Evolutionary conservation across 805 yeast species (phyloP), one percentile per base, ranked within the genome.

Genomic region (Wickerhamiella allomyrinae): DNA sequence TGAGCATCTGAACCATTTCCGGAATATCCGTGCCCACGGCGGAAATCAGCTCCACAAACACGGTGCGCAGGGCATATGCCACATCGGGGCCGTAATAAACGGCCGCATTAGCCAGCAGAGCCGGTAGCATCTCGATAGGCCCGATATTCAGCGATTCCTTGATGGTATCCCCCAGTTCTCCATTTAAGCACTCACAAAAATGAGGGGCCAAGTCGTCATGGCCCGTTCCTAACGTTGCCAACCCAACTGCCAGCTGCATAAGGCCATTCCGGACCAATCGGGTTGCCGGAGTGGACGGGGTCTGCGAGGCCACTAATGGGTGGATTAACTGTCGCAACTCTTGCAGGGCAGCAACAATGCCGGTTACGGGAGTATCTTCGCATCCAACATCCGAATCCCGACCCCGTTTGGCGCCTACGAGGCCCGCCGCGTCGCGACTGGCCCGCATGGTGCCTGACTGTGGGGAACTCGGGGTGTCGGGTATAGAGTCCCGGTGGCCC

Each of bases 381-480:
- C 31, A 5, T 15, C 9, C 21, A 31, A 17, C 4, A 19, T 20
- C 3, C 21, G 34, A 17, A 11, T 20, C 2, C 4, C 10, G 21
- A 13, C 13, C 34, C 8, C 15, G 13, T 27, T 17, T 17, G 7
- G 14, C 8, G 3, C 31, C 31, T 6, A 17, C 13, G 8, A 27
- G 13, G 3, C 17, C 17, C 15, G 17, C 31, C 7, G 34, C 13
- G 6, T n/a, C 21, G 5, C 21, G 11, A 7, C 5, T 7, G 3
- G 10, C 10, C 21, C 21, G 7, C 34, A 19, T 20, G 31, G 8
- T 33, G 38, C 42, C 25, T 11, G 13, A 13, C 20, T n/a, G 49
- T 45, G 40, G 36, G 38, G 19, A 47, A 27, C 13, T 43, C 38
- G 19, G 7, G 41, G 36, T 49, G 43, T 8, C 52, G 38, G 13